phyloP scores from a whole-genome alignment of 2,329 filamentous ascomycete species.

The Scolecobasidium constrictum region DNA sequence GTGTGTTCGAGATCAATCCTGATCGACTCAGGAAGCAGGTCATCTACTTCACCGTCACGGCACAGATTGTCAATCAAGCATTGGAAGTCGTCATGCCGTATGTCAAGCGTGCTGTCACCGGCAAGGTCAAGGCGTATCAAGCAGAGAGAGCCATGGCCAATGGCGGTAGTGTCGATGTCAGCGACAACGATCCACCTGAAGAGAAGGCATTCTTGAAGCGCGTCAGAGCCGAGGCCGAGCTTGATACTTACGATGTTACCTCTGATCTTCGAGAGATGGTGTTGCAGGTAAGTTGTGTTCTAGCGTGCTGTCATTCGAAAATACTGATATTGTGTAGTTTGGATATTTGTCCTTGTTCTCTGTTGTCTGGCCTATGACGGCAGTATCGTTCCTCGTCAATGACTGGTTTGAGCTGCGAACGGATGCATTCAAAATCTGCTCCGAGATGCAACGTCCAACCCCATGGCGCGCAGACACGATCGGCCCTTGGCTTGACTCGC shows the following conservation, averaged over 20 bases:
- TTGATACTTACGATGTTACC: conserved; percentile 81
- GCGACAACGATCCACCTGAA: conserved; percentile 56
- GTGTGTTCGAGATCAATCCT: conserved; percentile 71
- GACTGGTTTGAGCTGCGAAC: conserved; percentile 93
- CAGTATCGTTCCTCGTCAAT: conserved; percentile 80
- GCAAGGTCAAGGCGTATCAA: conserved; percentile 69
- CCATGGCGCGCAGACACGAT: conserved; percentile 89
- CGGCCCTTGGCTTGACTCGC: conserved; percentile 77
- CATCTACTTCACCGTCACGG: conserved; percentile 92
- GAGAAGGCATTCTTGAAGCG: conserved; percentile 72
- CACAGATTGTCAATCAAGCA: conserved; percentile 77
- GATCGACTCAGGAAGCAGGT: conserved; percentile 78
- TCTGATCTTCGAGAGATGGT: conserved; percentile 90
- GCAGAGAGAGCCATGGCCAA: conserved; percentile 46
- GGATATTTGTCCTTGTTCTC: conserved; percentile 88
- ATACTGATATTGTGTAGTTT: conserved; percentile 35
- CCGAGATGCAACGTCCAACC: conserved; percentile 78
- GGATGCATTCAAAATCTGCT: conserved; percentile 88
- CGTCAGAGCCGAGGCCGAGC: conserved; percentile 71
- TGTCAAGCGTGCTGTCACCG: conserved; percentile 65
- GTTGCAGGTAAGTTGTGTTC: conserved; percentile 53
- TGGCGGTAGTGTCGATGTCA: conserved; percentile 36
- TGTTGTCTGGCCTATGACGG: conserved; percentile 88
- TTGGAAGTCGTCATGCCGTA: conserved; percentile 81
- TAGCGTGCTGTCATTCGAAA: not conserved